Evolutionary conservation across 192 early-diverging fungal genomes (phyloP).

Genomic region (Linnemannia elongata): DNA sequence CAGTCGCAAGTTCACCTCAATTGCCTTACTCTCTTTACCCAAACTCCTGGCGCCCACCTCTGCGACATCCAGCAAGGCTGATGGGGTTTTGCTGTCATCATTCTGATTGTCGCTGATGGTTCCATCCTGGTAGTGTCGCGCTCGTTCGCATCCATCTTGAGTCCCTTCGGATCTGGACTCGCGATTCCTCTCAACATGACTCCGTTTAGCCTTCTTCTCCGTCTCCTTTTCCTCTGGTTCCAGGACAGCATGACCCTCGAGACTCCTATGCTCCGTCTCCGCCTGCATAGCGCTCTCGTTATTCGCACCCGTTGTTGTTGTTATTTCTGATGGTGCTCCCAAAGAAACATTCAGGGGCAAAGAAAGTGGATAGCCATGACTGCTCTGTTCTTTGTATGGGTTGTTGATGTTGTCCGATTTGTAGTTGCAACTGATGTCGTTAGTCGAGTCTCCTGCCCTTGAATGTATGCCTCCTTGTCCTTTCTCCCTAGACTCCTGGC

Average conservation of each 20-base stretch:
- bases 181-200: too few relatives aligned
- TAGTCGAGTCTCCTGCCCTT: too few relatives aligned
- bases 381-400: too few relatives aligned
- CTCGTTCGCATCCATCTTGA: background rate
- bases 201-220: too few relatives aligned
- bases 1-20: too few relatives aligned
- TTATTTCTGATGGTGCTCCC: background rate
- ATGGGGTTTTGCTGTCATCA: background rate
- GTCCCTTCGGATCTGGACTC: background rate
- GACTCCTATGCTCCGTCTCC: background rate
- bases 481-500: too few relatives aligned
- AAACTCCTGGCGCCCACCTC: too few relatives aligned
- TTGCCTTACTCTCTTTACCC: too few relatives aligned
- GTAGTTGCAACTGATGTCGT: too few relatives aligned
- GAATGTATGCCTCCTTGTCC: too few relatives aligned
- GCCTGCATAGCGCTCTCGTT: background rate
- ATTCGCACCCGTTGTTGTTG: background rate
- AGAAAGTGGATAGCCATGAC: background rate
- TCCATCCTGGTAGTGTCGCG: background rate
- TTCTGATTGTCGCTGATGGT: slow-evolving; percentile 1
- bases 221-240: background rate
- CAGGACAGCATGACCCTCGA: background rate
- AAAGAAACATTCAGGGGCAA: background rate
- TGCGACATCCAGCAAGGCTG: too few relatives aligned
- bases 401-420: background rate